These are phyloP conservation scores for Medicago lupulina DNA, from an alignment of 306 rosid genomes.

Conservation along the genomic window DNA sequence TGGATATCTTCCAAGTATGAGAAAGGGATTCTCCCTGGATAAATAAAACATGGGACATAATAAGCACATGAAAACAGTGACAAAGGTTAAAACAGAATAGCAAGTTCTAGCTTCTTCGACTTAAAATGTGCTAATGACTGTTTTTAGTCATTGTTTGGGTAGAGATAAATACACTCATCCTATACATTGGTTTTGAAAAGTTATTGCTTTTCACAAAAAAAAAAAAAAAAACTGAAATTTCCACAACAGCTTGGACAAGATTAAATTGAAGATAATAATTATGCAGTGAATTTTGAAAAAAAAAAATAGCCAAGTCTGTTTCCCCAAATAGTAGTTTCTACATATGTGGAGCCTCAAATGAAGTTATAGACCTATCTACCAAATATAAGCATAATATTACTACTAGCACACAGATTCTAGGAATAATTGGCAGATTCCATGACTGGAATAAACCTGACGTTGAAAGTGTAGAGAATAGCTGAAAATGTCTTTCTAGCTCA, in stretches of 20 bases:
- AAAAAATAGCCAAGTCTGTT: not conserved
- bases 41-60: slow-evolving; percentile 34
- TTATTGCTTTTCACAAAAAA: slow-evolving; percentile 6
- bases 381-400: slow-evolving; percentile 28
- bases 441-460: slow-evolving; percentile 1
- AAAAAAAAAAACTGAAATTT: slow-evolving; percentile 7
- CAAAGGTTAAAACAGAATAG: not conserved
- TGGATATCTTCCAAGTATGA: slow-evolving; percentile 94
- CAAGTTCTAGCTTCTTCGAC: slow-evolving; percentile 23
- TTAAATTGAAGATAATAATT: slow-evolving; percentile 18
- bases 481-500: slow-evolving; percentile 13
- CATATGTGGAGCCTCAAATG: slow-evolving; percentile 22
- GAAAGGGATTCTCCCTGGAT: slow-evolving; percentile 92
- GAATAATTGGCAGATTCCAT: not conserved
- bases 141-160: slow-evolving; percentile 20
- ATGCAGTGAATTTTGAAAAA: not conserved
- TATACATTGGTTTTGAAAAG: slow-evolving; percentile 7
- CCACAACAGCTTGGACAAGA: not conserved
- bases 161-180: slow-evolving; percentile 32
- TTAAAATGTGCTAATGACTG: slow-evolving; percentile 11
- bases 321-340: slow-evolving; percentile 2
- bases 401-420: not conserved
- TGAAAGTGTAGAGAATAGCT: not conserved
- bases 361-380: slow-evolving; percentile 30
- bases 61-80: slow-evolving; percentile 18